Conservation (phyloP, 331 rosid species). For the Malus hybrid region DNA sequence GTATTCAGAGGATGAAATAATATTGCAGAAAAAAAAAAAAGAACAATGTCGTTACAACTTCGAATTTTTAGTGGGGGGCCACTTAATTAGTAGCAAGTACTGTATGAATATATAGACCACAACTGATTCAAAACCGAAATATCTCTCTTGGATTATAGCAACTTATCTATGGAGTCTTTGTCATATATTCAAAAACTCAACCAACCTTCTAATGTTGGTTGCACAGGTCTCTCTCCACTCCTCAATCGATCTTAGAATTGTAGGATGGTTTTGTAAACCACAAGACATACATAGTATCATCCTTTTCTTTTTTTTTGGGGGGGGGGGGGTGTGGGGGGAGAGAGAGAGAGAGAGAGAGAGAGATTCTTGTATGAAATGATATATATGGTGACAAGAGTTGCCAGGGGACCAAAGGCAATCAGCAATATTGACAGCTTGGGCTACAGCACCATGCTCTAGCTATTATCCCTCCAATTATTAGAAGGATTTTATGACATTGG, state of each 20-base stretch:
- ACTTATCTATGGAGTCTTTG: slow-evolving; percentile 1
- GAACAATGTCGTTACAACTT: not conserved
- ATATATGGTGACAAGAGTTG: slow-evolving; percentile 5
- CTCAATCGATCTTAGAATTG: slow-evolving; percentile 3
- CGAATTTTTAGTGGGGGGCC: not conserved
- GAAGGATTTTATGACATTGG: not conserved
- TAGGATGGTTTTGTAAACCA: slow-evolving; percentile 32
- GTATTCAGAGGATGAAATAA: not conserved
- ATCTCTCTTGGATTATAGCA: not conserved
- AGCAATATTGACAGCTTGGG: slow-evolving; percentile 1
- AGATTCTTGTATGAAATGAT: slow-evolving; percentile 13
- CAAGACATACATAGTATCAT: slow-evolving; percentile 21
- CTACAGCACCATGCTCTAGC: not conserved
- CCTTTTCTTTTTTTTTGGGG: not conserved
- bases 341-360: not conserved
- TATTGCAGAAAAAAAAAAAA: not conserved
- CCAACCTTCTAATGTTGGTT: not conserved
- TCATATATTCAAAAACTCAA: slow-evolving; percentile 14
- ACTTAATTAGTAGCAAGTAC: not conserved
- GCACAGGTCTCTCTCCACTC: slow-evolving; percentile 1
- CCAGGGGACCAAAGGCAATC: slow-evolving; percentile 2
- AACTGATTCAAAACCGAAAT: slow-evolving; percentile 11
- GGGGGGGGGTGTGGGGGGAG: not conserved
- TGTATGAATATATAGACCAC: not conserved
- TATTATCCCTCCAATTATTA: not conserved